Percentiles rank a stretch among this genome's conserved stretches.
These are phyloP conservation scores for Rhynchospora breviuscula DNA, from an alignment of 176 grass and related monocot genomes.

Conservation along the genomic window DNA sequence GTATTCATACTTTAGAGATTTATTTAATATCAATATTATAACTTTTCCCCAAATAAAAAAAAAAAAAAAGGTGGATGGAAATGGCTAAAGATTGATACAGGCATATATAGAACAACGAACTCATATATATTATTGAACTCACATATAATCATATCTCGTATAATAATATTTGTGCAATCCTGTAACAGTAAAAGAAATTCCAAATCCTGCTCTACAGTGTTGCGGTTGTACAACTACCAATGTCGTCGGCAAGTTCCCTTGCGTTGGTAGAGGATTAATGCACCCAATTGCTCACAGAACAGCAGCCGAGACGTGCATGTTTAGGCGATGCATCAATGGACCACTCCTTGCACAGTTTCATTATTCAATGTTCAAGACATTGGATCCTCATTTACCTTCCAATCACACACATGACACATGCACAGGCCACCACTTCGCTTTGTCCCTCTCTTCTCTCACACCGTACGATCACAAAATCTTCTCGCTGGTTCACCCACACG, in stretches of 20 bases:
- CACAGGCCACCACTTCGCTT: not conserved
- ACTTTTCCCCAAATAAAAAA: too few relatives aligned
- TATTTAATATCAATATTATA: too few relatives aligned
- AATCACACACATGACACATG: not conserved
- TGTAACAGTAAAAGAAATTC: too few relatives aligned
- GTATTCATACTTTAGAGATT: too few relatives aligned
- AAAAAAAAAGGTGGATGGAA: too few relatives aligned
- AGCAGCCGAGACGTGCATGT: not conserved
- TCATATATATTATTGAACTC: too few relatives aligned
- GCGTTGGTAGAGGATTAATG: not conserved
- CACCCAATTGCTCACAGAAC: not conserved
- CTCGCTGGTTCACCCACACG: too few relatives aligned
- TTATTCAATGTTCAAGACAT: not conserved
- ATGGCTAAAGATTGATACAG: too few relatives aligned
- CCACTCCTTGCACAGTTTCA: not conserved
- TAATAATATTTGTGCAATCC: too few relatives aligned
- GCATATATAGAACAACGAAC: too few relatives aligned
- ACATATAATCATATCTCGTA: too few relatives aligned
- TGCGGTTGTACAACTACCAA: not conserved
- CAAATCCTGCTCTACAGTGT: not conserved
- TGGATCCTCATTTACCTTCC: not conserved
- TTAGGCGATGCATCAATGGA: not conserved
- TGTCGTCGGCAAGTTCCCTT: not conserved
- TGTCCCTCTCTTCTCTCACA: not conserved
- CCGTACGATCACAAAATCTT: too few relatives aligned